Percentiles rank a stretch among this genome's conserved stretches.
phyloP scores from a whole-genome alignment of 129 eudicot species.

The Daucus carota region DNA sequence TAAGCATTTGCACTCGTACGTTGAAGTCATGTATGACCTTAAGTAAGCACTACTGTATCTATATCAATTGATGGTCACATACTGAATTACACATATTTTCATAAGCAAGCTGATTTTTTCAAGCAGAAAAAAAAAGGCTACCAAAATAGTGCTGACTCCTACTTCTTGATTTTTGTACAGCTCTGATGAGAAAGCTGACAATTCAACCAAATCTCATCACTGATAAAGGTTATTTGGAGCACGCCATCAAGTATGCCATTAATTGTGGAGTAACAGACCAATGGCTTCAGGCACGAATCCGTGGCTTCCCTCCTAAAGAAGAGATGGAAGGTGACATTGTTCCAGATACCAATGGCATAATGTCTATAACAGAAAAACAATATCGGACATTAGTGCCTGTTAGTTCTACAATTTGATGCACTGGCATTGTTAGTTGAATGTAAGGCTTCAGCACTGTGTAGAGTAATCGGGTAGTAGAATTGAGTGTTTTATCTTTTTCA shows the following conservation, averaged over 20 bases:
- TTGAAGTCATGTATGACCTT: neutral
- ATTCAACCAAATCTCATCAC: conserved; percentile 69
- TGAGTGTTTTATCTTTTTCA: conserved; percentile 4
- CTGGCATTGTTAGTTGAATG: neutral
- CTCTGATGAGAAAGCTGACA: conserved; percentile 62
- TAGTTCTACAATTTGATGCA: conserved; percentile 1
- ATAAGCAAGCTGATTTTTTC: neutral
- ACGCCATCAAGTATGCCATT: conserved; percentile 59
- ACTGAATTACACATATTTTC: neutral
- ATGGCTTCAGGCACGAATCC: conserved; percentile 60
- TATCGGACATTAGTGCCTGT: conserved; percentile 38
- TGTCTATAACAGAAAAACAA: conserved; percentile 47
- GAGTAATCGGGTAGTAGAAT: neutral
- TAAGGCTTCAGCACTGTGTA: neutral
- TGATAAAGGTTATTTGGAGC: conserved; percentile 59
- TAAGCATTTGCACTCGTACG: neutral
- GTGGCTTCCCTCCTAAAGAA: conserved; percentile 69
- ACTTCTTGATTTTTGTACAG: conserved; percentile 29
- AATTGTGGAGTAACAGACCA: conserved; percentile 75
- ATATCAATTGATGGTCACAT: neutral
- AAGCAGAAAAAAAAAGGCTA: neutral
- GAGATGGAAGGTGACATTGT: conserved; percentile 52
- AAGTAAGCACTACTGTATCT: neutral
- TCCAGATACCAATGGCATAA: conserved; percentile 58
- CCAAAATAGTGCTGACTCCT: conserved; percentile 2